These are phyloP conservation scores for Daldinia grandis DNA, from an alignment of 495 filamentous ascomycete species.

Conservation along the genomic window DNA sequence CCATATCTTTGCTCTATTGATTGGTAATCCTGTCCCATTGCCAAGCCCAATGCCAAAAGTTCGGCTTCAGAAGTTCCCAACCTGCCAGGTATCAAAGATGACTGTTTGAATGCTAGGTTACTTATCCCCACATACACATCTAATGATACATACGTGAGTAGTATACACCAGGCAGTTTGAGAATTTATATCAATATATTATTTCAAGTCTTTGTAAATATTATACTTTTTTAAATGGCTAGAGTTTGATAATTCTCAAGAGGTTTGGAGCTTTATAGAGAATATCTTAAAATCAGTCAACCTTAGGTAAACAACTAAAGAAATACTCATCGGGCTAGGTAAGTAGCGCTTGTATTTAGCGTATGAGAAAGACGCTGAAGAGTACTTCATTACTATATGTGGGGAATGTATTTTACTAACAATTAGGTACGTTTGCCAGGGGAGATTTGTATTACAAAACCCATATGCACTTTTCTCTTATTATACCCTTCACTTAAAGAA, in stretches of 20 bases:
- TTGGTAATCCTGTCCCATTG: conserved; percentile 3
- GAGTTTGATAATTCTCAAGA: background rate
- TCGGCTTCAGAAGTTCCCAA: background rate
- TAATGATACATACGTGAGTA: background rate
- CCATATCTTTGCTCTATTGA: conserved; percentile 3
- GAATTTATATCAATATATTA: background rate
- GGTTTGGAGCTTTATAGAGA: background rate
- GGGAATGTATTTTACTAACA: background rate
- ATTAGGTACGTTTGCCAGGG: background rate
- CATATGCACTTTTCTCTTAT: background rate
- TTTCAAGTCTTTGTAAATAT: too few species aligned
- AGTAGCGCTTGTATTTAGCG: background rate
- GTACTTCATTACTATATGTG: background rate
- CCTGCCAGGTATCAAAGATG: background rate
- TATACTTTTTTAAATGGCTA: background rate
- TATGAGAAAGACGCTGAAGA: background rate
- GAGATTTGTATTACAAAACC: background rate
- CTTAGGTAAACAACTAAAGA: background rate
- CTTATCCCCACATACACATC: background rate
- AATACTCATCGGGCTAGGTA: background rate
- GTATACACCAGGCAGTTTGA: background rate
- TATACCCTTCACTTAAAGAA: background rate
- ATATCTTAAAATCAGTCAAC: background rate
- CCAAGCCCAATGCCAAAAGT: background rate
- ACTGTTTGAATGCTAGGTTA: background rate